These are phyloP conservation scores for Paratinospora sagittata DNA, from an alignment of 164 flowering plant species.

Conservation along the genomic window DNA sequence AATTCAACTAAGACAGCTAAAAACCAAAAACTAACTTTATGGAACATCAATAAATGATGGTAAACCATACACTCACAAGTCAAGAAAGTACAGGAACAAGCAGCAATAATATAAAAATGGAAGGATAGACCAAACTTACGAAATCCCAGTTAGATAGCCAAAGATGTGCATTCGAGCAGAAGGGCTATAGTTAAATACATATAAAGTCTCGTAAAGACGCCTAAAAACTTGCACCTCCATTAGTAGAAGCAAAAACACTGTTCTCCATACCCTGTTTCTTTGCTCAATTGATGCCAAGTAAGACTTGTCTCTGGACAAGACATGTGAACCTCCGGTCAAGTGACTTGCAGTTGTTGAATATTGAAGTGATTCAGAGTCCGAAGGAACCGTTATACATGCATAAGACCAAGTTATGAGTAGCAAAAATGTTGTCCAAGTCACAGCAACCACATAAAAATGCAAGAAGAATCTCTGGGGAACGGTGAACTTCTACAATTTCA, in stretches of 20 bases:
- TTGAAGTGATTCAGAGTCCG: slow-evolving; percentile 31
- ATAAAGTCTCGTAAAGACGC: slow-evolving; percentile 70
- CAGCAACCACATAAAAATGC: slow-evolving; percentile 72
- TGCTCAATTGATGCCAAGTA: slow-evolving; percentile 24
- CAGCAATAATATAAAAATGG: not conserved
- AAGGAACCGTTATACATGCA: slow-evolving; percentile 43
- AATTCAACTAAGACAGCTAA: no score
- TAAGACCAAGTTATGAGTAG: slow-evolving; percentile 58
- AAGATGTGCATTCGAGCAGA: slow-evolving; percentile 84
- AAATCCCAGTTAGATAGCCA: slow-evolving; percentile 79
- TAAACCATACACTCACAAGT: not conserved
- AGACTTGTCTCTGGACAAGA: slow-evolving; percentile 37
- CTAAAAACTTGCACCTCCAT: slow-evolving; percentile 90
- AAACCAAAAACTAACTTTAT: no score
- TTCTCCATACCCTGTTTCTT: slow-evolving; percentile 42
- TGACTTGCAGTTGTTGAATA: slow-evolving; percentile 48
- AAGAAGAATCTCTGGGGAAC: slow-evolving; percentile 81
- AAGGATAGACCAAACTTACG: slow-evolving; percentile 44
- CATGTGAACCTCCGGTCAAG: slow-evolving; percentile 62
- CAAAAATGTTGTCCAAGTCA: slow-evolving; percentile 69
- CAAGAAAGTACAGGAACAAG: not conserved
- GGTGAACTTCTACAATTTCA: slow-evolving; percentile 53
- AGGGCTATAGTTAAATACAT: slow-evolving; percentile 72
- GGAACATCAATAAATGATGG: no score
- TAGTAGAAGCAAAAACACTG: slow-evolving; percentile 64